Percentiles rank a stretch among this genome's conserved stretches.
These are phyloP conservation scores for Myotisia sp. DNA, from an alignment of 2,329 filamentous ascomycete genomes.

Conservation along the genomic window DNA sequence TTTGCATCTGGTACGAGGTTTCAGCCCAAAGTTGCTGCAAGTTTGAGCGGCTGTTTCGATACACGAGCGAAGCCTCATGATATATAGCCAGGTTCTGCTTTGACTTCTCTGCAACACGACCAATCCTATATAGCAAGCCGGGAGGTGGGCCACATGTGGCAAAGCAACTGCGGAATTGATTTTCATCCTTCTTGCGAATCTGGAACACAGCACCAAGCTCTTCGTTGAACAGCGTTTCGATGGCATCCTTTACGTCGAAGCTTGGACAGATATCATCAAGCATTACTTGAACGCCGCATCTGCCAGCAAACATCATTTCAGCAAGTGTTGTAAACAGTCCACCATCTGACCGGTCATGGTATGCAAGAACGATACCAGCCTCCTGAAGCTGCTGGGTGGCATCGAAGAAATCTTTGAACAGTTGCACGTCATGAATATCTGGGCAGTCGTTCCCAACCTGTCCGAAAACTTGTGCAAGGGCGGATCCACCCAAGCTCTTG, in stretches of 20 bases:
- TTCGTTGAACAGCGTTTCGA: slow-evolving; percentile 83
- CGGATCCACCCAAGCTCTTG: slow-evolving; percentile 76
- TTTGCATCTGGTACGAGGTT: slow-evolving; percentile 85
- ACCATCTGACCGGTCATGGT: slow-evolving; percentile 89
- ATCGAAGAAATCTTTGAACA: slow-evolving; percentile 83
- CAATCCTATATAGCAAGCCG: slow-evolving; percentile 72
- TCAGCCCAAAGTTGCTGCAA: slow-evolving; percentile 80
- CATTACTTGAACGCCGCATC: slow-evolving; percentile 73
- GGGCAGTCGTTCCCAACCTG: slow-evolving; percentile 74
- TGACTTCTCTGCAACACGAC: slow-evolving; percentile 49
- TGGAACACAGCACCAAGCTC: slow-evolving; percentile 95
- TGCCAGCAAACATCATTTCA: slow-evolving; percentile 97
- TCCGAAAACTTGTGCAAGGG: slow-evolving; percentile 75
- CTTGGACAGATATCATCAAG: slow-evolving; percentile 53
- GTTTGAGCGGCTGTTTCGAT: slow-evolving; percentile 52
- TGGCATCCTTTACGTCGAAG: slow-evolving; percentile 47
- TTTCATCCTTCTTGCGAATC: slow-evolving; percentile 70
- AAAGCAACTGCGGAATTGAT: slow-evolving; percentile 75
- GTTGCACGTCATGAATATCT: slow-evolving; percentile 67
- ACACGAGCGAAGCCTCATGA: slow-evolving; percentile 53
- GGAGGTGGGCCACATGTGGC: slow-evolving; percentile 74
- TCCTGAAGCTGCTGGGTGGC: slow-evolving; percentile 58
- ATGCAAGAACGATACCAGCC: slow-evolving; percentile 64
- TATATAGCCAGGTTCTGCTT: slow-evolving; percentile 68
- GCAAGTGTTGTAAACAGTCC: slow-evolving; percentile 79